Evolutionary conservation across 345 rosid genomes (phyloP).

Genomic region (Arabis hirsuta): DNA sequence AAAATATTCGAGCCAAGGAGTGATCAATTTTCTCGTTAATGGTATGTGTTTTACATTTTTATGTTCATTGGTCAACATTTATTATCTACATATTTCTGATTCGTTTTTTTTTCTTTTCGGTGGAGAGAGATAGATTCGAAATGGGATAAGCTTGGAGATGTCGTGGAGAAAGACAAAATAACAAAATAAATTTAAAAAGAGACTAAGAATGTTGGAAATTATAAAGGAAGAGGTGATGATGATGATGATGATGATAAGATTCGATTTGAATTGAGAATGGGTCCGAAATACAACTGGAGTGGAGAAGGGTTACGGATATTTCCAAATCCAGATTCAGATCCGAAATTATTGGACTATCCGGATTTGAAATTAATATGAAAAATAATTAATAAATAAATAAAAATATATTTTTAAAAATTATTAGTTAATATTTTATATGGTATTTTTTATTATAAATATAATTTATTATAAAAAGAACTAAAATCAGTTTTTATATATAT

Average conservation of each 20-base stretch:
- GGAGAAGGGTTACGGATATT: no score
- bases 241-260: conserved; percentile 40
- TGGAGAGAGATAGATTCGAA: conserved; percentile 15
- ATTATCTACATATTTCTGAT: not conserved
- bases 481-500: no score
- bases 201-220: conserved; percentile 20
- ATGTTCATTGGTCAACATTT: not conserved
- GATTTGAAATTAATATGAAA: no score
- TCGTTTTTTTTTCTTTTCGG: not conserved
- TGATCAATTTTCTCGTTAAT: conserved; percentile 5
- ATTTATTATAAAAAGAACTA: no score
- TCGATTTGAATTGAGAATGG: conserved; percentile 33
- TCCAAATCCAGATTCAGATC: no score
- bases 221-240: conserved; percentile 14
- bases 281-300: conserved; percentile 37
- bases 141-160: conserved; percentile 34
- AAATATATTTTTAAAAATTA: no score
- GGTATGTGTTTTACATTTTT: conserved; percentile 10
- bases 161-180: conserved; percentile 21
- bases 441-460: no score
- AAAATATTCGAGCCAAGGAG: conserved; percentile 4
- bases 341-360: no score
- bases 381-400: no score
- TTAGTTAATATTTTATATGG: no score
- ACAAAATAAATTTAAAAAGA: no score